Evolutionary conservation across 1,284 basidiomycete species (phyloP), one percentile per base, ranked within the genome.

Genomic region (Volvariella volvacea): DNA sequence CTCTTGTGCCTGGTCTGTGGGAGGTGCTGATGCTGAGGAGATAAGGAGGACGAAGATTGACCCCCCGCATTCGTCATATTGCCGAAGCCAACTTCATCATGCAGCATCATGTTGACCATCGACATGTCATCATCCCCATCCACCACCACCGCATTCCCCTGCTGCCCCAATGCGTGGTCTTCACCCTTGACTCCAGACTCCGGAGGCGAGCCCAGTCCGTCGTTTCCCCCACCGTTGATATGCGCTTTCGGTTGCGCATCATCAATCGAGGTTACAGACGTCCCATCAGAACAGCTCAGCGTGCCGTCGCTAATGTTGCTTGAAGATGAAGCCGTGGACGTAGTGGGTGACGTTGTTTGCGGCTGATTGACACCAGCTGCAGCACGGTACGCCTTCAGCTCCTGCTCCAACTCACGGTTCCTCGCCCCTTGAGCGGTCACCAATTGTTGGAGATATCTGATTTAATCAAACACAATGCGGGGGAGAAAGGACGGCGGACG

Each of bases 391-490:
- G 58, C 59, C 41, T 71, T 67, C 16, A 86, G 67, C 63, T 82
- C 75, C 22, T 71, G 67, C 61, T 92, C 88, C 38, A 92, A 71
- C 54, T 88, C 86, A 36, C 82, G 66, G 59, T 88, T 88, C 3
- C 88, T 70, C 40, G 74, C 76, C 3, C 84, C 80, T 56, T 91
- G 89, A 0, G 80, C 80, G 7, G 76, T 76, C 9, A 92, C 86
- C 45, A 91, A 78, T 54, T 91, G 87, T 56, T 92, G 88, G 3
- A 92, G 74, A 60, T 90, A 90, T 48, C 80, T 80, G 55, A n/a
- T n/a, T n/a, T n/a, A n/a, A n/a, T n/a, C n/a, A n/a, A n/a, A 42
- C n/a, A n/a, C n/a, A n/a, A 28, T 28, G 25, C 25, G 25, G 6
- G 12, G 6, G 25, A 28, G 12, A 6, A 6, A 12, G 25, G 25